These are phyloP conservation scores for Capillidium heterosporum DNA, from an alignment of 371 early-diverging fungal genomes.

Conservation along the genomic window DNA sequence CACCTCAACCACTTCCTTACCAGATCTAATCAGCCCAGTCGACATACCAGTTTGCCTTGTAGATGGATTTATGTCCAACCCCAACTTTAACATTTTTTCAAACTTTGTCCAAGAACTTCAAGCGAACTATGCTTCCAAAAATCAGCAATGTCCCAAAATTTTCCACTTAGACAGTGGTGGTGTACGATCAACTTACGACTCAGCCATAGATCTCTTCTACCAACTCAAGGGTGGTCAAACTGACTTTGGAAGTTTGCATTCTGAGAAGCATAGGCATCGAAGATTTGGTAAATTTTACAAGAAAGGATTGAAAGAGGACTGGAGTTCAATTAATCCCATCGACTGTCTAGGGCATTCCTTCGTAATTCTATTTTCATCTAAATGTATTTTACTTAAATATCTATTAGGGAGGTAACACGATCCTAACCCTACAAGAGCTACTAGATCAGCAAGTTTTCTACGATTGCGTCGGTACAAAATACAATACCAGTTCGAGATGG, in stretches of 20 bases:
- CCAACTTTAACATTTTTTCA: conserved; percentile 1
- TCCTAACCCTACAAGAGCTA: background rate
- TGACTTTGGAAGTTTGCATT: background rate
- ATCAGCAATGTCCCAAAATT: background rate
- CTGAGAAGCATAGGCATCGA: background rate
- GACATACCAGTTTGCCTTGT: background rate
- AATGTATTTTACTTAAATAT: background rate
- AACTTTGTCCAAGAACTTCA: background rate
- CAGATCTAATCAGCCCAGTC: too few species aligned
- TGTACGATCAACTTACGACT: background rate
- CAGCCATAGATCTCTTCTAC: background rate
- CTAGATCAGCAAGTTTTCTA: background rate
- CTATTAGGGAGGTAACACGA: background rate
- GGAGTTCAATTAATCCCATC: background rate
- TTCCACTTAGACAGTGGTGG: background rate
- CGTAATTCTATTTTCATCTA: background rate
- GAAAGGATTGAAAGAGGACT: background rate
- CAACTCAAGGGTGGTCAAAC: background rate
- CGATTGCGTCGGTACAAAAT: background rate
- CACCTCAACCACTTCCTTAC: too few species aligned
- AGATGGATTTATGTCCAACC: conserved; percentile 5
- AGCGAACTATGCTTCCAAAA: background rate
- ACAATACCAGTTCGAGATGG: background rate
- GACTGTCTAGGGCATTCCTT: background rate
- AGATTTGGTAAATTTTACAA: background rate